Evolutionary conservation across 1,139 yeast species (phyloP).

Genomic region (Candida tropicalis): DNA sequence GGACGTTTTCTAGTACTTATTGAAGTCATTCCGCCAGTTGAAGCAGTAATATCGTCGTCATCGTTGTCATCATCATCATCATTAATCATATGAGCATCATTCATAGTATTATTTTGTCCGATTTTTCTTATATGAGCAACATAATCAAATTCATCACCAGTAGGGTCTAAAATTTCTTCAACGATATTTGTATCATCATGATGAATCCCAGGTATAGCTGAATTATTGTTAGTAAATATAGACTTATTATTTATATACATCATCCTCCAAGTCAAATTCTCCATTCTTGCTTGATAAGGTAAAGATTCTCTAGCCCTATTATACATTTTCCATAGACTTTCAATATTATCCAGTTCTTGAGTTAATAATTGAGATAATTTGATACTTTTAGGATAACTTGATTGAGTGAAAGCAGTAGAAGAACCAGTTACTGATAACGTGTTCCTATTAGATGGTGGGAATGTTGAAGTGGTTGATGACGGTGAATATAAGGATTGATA

Average conservation of each 20-base stretch:
- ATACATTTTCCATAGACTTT: conserved; percentile 79
- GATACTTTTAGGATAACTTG: conserved; percentile 7
- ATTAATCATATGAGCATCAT: not conserved
- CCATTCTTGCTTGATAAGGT: conserved; percentile 76
- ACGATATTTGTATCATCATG: not conserved
- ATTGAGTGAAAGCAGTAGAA: not conserved
- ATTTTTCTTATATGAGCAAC: conserved; percentile 66
- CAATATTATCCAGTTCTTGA: conserved; percentile 34
- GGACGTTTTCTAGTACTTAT: conserved; percentile 30
- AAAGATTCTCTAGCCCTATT: conserved; percentile 74
- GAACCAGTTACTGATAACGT: conserved; percentile 1
- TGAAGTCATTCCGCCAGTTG: conserved; percentile 13
- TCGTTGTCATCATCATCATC: conserved; percentile 1
- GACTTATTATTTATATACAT: conserved; percentile 58
- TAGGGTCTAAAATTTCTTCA: conserved; percentile 30
- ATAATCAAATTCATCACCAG: conserved; percentile 62
- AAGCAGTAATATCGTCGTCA: not conserved
- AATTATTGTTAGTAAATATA: not conserved
- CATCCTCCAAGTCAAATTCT: conserved; percentile 84
- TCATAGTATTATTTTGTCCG: conserved; percentile 38
- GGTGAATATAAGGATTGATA: conserved; percentile 14
- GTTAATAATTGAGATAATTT: conserved; percentile 13
- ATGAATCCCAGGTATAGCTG: not conserved
- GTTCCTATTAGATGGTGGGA: conserved; percentile 5
- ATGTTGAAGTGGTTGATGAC: conserved; percentile 12